phyloP scores from a whole-genome alignment of 2,329 filamentous ascomycete species.

The Aquanectria penicillioides region DNA sequence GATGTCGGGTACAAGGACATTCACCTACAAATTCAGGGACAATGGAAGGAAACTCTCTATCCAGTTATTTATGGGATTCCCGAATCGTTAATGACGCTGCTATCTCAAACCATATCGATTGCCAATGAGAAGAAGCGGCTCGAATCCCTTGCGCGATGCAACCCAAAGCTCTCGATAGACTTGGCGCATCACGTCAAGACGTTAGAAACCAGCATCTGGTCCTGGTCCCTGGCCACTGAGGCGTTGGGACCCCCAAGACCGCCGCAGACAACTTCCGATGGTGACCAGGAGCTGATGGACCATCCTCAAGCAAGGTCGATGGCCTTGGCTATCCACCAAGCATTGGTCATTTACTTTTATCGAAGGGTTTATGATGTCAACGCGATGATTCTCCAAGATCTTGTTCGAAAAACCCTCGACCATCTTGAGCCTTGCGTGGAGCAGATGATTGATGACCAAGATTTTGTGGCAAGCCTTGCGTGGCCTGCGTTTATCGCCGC shows the following conservation, averaged over 20 bases:
- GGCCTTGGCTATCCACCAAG: conserved; percentile 52
- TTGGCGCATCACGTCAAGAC: conserved; percentile 43
- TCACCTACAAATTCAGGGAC: conserved; percentile 52
- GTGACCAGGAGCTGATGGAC: conserved; percentile 27
- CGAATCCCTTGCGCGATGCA: conserved; percentile 31
- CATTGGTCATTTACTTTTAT: conserved; percentile 57
- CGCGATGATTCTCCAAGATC: conserved; percentile 51
- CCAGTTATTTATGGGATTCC: conserved; percentile 57
- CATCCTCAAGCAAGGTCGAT: conserved; percentile 35
- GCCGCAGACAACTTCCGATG: neutral
- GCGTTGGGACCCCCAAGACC: conserved; percentile 22
- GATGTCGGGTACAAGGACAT: conserved; percentile 56
- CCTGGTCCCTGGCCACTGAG: conserved; percentile 34
- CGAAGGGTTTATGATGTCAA: conserved; percentile 50
- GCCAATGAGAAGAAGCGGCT: conserved; percentile 52
- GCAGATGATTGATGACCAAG: conserved; percentile 45
- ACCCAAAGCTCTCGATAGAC: conserved; percentile 38
- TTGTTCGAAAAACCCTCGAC: conserved; percentile 49
- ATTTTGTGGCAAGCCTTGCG: conserved; percentile 50
- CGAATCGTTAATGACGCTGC: conserved; percentile 51
- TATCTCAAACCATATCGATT: conserved; percentile 54
- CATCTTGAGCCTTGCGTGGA: conserved; percentile 48
- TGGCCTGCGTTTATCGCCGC: conserved; percentile 57
- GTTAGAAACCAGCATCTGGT: conserved; percentile 46
- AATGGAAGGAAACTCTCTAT: conserved; percentile 53